Conservation (phyloP, 2,329 filamentous ascomycete species). For the Ophiognomonia clavigignenti-juglandacearum region DNA sequence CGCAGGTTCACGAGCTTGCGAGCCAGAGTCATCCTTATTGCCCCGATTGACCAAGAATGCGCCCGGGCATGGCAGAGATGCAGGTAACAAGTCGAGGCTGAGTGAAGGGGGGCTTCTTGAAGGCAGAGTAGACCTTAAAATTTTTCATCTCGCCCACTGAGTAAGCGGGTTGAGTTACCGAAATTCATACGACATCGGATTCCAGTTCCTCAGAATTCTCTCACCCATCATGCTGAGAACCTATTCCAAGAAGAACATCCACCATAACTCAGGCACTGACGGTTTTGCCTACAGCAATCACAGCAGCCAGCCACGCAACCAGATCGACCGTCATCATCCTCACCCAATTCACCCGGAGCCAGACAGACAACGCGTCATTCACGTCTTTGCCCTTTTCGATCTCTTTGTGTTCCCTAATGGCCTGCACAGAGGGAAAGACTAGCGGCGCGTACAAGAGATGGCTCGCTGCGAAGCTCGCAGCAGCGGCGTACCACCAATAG, state of each 20-base stretch:
- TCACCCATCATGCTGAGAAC: too few relatives aligned
- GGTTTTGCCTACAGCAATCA: conserved; percentile 25
- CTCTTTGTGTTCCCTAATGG: conserved; percentile 24
- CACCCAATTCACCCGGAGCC: conserved; percentile 27
- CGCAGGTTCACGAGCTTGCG: too few relatives aligned
- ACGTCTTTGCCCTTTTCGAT: conserved; percentile 6
- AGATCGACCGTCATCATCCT: conserved; percentile 30
- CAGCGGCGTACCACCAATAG: conserved; percentile 28
- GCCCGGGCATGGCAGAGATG: too few relatives aligned
- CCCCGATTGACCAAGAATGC: too few relatives aligned
- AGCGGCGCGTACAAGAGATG: conserved; percentile 30
- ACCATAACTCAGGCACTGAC: not conserved
- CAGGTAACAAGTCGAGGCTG: too few relatives aligned
- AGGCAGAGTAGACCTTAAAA: too few relatives aligned
- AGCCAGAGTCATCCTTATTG: too few relatives aligned
- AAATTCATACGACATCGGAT: too few relatives aligned
- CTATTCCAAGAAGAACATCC: not conserved
- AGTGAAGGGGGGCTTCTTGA: too few relatives aligned
- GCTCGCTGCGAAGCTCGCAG: conserved; percentile 23
- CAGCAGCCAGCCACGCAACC: conserved; percentile 28
- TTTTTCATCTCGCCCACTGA: too few relatives aligned
- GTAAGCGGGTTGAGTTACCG: too few relatives aligned
- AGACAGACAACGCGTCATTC: conserved; percentile 22
- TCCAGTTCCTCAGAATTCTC: too few relatives aligned
- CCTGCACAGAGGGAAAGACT: conserved; percentile 27